These are phyloP conservation scores for Scedosporium apiospermum DNA, from an alignment of 2,329 filamentous ascomycete species.

Conservation along the genomic window DNA sequence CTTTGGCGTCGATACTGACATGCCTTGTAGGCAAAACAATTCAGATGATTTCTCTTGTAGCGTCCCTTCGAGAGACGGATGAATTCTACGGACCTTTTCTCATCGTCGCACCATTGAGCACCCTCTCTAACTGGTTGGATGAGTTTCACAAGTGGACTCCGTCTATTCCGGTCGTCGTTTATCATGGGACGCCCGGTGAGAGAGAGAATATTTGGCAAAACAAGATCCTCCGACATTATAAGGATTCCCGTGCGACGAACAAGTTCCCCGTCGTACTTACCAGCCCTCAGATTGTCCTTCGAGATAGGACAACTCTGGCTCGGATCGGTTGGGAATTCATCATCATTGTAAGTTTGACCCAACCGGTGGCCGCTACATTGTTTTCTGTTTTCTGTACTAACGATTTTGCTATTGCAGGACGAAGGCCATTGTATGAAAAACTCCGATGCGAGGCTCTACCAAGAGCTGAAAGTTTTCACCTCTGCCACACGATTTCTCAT, in stretches of 20 bases:
- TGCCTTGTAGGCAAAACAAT: slow-evolving; percentile 65
- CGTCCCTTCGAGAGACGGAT: slow-evolving; percentile 78
- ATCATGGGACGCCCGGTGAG: slow-evolving; percentile 75
- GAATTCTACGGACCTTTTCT: slow-evolving; percentile 78
- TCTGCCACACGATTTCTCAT: slow-evolving; percentile 88
- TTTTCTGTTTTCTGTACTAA: background rate
- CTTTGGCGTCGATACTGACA: slow-evolving; percentile 6
- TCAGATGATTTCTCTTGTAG: slow-evolving; percentile 81
- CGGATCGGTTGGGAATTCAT: slow-evolving; percentile 95
- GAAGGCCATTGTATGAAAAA: slow-evolving; percentile 98
- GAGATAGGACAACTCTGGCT: slow-evolving; percentile 71
- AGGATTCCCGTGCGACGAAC: slow-evolving; percentile 35
- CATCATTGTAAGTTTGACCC: slow-evolving; percentile 58
- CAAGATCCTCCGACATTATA: slow-evolving; percentile 61
- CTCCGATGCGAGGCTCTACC: slow-evolving; percentile 83
- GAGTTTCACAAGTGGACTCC: slow-evolving; percentile 91
- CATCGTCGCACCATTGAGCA: slow-evolving; percentile 83
- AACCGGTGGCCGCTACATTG: background rate
- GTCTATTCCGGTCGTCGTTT: slow-evolving; percentile 76
- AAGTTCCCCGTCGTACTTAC: slow-evolving; percentile 90
- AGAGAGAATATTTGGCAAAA: slow-evolving; percentile 66
- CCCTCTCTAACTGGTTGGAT: slow-evolving; percentile 89
- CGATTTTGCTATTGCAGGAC: slow-evolving; percentile 43
- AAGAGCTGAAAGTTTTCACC: slow-evolving; percentile 76
- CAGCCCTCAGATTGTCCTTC: slow-evolving; percentile 91